phyloP scores from a whole-genome alignment of 2,329 filamentous ascomycete genomes.

The Ceratocystis albifundus region DNA sequence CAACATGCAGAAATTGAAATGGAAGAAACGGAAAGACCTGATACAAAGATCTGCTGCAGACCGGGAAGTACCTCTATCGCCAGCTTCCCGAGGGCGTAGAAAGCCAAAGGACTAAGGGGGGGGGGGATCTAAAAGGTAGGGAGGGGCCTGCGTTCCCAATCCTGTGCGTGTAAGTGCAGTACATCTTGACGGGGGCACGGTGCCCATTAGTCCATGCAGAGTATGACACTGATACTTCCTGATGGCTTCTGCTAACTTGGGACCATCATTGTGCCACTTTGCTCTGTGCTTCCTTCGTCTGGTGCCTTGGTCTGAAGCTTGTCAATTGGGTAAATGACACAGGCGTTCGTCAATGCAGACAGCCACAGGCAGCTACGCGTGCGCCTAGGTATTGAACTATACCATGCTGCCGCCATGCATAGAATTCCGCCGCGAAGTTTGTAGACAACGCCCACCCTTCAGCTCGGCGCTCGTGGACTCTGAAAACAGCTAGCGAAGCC shows the following conservation, averaged over 20 bases:
- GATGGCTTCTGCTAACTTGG: not conserved
- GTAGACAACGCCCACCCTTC: too few species aligned
- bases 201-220: not conserved
- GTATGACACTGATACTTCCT: not conserved
- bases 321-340: not conserved
- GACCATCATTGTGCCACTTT: not conserved
- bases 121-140: not conserved
- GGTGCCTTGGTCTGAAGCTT: not conserved
- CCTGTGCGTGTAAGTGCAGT: not conserved
- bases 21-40: constrained; percentile 6
- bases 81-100: not conserved
- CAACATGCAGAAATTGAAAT: not conserved
- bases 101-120: not conserved
- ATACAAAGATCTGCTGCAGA: constrained; percentile 6
- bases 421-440: too few species aligned
- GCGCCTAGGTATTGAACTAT: not conserved
- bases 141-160: not conserved
- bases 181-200: not conserved
- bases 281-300: not conserved
- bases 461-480: too few species aligned
- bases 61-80: not conserved
- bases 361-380: too few species aligned
- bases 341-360: constrained; percentile 8
- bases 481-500: too few species aligned
- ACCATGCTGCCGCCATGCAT: not conserved